Conservation (phyloP, 495 filamentous ascomycete genomes). For the Penicillium diatomitis region DNA sequence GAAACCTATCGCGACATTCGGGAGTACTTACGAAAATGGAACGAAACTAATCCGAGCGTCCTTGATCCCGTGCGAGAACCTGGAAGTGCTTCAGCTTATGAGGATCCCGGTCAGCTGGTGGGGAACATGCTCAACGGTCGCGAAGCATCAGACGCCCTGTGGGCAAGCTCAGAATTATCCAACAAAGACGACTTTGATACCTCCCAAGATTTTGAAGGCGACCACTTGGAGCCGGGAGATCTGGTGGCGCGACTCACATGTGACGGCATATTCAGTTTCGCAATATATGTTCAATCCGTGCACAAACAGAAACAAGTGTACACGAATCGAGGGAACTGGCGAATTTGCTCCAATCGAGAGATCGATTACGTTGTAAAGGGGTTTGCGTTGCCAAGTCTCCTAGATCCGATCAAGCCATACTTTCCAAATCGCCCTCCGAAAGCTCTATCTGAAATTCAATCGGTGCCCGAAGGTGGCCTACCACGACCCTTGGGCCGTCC, state of each 20-base stretch:
- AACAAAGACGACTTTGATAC: slow-evolving; percentile 24
- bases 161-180: slow-evolving; percentile 17
- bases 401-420: slow-evolving; percentile 52
- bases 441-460: slow-evolving; percentile 33
- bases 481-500: slow-evolving; percentile 28
- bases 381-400: slow-evolving; percentile 48
- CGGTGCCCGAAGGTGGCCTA: slow-evolving; percentile 33
- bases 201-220: slow-evolving; percentile 28
- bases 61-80: slow-evolving; percentile 29
- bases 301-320: slow-evolving; percentile 62
- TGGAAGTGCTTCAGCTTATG: slow-evolving; percentile 5
- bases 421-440: slow-evolving; percentile 44
- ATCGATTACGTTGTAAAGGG: slow-evolving; percentile 54
- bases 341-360: slow-evolving; percentile 36
- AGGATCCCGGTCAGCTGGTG: slow-evolving; percentile 6
- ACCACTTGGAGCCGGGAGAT: slow-evolving; percentile 58
- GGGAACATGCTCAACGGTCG: slow-evolving; percentile 38
- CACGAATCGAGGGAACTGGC: slow-evolving; percentile 62
- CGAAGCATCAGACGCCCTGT: slow-evolving; percentile 19
- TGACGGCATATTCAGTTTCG: slow-evolving; percentile 44
- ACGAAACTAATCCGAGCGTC: slow-evolving; percentile 20
- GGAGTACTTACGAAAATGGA: slow-evolving; percentile 46
- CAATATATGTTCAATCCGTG: slow-evolving; percentile 59
- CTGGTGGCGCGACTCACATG: slow-evolving; percentile 50
- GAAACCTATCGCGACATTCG: slow-evolving; percentile 37